phyloP scores from a whole-genome alignment of 371 early-diverging fungal species.

The Coemansia sp. region DNA sequence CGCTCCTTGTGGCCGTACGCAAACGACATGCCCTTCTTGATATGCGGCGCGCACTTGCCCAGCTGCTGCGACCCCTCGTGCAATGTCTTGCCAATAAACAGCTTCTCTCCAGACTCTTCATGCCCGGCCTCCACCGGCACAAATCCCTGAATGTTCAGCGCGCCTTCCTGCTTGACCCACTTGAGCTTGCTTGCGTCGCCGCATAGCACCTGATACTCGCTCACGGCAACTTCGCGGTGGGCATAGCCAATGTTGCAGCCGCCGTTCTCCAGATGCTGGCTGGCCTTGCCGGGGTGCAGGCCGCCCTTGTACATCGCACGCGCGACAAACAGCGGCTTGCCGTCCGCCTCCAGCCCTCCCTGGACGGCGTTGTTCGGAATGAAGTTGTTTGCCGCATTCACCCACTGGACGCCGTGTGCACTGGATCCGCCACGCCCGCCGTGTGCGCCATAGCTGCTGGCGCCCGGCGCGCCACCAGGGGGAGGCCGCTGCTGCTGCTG shows the following conservation, averaged over 20 bases:
- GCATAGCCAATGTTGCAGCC: slow-evolving; percentile 53
- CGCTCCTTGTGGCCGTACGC: slow-evolving; percentile 51
- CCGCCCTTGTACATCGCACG: slow-evolving; percentile 55
- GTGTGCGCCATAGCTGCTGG: slow-evolving; percentile 3
- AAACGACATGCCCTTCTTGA: slow-evolving; percentile 50
- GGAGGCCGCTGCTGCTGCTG: background rate
- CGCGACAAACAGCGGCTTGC: slow-evolving; percentile 56
- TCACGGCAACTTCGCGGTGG: slow-evolving; percentile 52
- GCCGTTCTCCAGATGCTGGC: slow-evolving; percentile 51
- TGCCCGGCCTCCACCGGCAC: slow-evolving; percentile 53
- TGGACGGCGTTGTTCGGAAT: slow-evolving; percentile 57
- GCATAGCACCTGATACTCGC: slow-evolving; percentile 55
- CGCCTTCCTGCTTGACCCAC: slow-evolving; percentile 54
- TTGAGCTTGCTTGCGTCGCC: slow-evolving; percentile 54
- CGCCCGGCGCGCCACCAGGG: background rate
- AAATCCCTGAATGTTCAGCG: slow-evolving; percentile 40
- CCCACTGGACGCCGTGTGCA: slow-evolving; percentile 32
- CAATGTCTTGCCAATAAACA: slow-evolving; percentile 55
- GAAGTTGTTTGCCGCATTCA: slow-evolving; percentile 32
- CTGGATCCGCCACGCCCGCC: slow-evolving; percentile 3
- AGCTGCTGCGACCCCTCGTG: slow-evolving; percentile 52
- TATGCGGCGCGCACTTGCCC: slow-evolving; percentile 54
- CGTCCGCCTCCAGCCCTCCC: slow-evolving; percentile 56
- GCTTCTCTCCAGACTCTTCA: slow-evolving; percentile 52
- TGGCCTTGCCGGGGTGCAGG: slow-evolving; percentile 57